phyloP scores from a whole-genome alignment of 2,329 filamentous ascomycete genomes.

The Sphaerulina musiva region DNA sequence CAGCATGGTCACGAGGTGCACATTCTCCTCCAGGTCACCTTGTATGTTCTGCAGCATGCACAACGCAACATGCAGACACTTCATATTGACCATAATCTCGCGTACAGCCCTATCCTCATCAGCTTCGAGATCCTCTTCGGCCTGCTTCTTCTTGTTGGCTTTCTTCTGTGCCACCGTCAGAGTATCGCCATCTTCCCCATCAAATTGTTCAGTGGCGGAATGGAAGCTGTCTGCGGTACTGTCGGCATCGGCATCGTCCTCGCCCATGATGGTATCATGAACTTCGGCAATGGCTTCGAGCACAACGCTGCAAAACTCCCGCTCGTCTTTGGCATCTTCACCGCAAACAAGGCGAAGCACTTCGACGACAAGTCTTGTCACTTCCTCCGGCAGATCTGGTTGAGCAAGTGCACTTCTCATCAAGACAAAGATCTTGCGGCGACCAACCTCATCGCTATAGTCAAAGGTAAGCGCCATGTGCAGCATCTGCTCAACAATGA shows the following conservation, averaged over 20 bases:
- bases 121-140: slow-evolving; percentile 52
- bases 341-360: slow-evolving; percentile 79
- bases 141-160: slow-evolving; percentile 40
- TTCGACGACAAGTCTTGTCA: slow-evolving; percentile 80
- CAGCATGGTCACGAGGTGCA: slow-evolving; percentile 90
- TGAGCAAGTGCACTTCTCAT: slow-evolving; percentile 79
- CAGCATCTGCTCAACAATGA: slow-evolving; percentile 89
- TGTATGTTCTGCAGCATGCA: slow-evolving; percentile 94
- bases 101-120: slow-evolving; percentile 68
- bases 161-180: slow-evolving; percentile 30
- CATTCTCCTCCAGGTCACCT: slow-evolving; percentile 79
- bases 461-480: slow-evolving; percentile 88
- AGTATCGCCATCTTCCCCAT: slow-evolving; percentile 50
- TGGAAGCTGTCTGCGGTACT: slow-evolving; percentile 73
- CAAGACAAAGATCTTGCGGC: slow-evolving; percentile 90
- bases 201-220: slow-evolving; percentile 81
- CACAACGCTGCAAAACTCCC: slow-evolving; percentile 77
- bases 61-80: slow-evolving; percentile 93
- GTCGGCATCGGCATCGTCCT: slow-evolving; percentile 52
- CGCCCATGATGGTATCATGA: slow-evolving; percentile 77
- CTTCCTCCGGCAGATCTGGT: slow-evolving; percentile 82
- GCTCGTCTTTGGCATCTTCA: slow-evolving; percentile 63
- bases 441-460: slow-evolving; percentile 94
- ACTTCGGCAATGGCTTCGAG: slow-evolving; percentile 94
- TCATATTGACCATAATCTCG: slow-evolving; percentile 96